phyloP scores from a whole-genome alignment of 352 stramenopile genomes.

The Pelagophyceae sp. region DNA sequence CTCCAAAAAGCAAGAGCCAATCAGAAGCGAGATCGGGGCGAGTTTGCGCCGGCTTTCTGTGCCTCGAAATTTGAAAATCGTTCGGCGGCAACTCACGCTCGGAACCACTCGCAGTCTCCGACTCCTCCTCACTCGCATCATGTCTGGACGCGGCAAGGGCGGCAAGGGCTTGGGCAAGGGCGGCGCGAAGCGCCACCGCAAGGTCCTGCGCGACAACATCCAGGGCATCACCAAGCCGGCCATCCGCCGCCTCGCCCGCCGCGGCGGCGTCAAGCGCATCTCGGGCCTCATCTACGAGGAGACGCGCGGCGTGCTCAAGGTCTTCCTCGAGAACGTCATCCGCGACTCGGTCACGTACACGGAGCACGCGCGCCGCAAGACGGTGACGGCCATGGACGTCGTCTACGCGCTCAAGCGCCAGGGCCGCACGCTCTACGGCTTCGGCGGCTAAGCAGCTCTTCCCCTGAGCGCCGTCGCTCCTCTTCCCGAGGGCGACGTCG shows the following conservation, averaged over 20 bases:
- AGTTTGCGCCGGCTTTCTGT: too few relatives aligned
- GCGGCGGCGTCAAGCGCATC: conserved; percentile 94
- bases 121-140: too few relatives aligned
- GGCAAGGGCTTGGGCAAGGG: conserved; percentile 89
- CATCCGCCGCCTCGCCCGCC: conserved; percentile 91
- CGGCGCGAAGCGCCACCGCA: conserved; percentile 88
- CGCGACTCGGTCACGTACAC: conserved; percentile 88
- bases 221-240: conserved; percentile 89
- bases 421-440: conserved; percentile 85
- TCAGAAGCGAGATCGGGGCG: too few relatives aligned
- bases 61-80: too few relatives aligned
- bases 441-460: conserved; percentile 51
- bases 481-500: too few relatives aligned
- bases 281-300: conserved; percentile 96
- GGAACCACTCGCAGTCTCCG: too few relatives aligned
- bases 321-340: conserved; percentile 96
- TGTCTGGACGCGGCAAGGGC: conserved; percentile 72
- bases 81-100: too few relatives aligned
- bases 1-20: too few relatives aligned
- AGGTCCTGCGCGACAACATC: conserved; percentile 94
- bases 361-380: conserved; percentile 88
- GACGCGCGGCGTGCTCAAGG: conserved; percentile 91
- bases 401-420: conserved; percentile 95
- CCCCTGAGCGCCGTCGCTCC: too few relatives aligned
- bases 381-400: conserved; percentile 95